Evolutionary conservation across 2,329 filamentous ascomycete genomes (phyloP), one percentile per base, ranked within the genome.

Genomic region (Chaetomium globosum): DNA sequence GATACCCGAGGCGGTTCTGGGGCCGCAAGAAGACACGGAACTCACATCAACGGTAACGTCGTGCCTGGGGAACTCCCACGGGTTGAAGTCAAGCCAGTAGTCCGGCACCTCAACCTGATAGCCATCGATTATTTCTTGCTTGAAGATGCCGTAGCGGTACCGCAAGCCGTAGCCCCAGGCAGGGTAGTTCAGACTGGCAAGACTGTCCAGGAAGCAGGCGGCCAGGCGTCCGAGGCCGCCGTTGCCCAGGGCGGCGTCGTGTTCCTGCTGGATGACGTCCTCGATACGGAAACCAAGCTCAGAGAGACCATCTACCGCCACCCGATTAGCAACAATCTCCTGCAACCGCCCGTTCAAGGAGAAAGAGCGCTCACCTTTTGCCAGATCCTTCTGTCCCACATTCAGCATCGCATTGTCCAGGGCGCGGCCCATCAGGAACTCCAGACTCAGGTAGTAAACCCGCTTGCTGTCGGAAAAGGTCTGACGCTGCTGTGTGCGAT

Each of bases 351-450:
- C 39, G 16, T 43, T n/a, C 30, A 8, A 4, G 26, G 12, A 49
- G 28, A 33, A 49, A 36, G 19, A 9, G 23, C 57, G 71, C 85
- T 71, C 78, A 95, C 93, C 85, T 79, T 87, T 89, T 60, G 95
- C 94, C 66, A 89, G 81, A 72, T 93, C 87, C 80, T 98, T 99
- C 77, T 92, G 83, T 28, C 91, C 91, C 63, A 97, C 87, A 77
- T 99, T 99, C 70, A 99, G 85, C 92, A 99, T 97, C 69, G 95
- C 94, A 86, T 99, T 99, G 82, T 99, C 95, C 69, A 99, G 81
- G 55, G 95, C 91, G 75, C 95, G 86, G 51, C 95, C 95, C 95
- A 99, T 99, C 74, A 99, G 81, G 74, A 99, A 99, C 79, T 99
- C 95, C 65, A 99, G 87, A 71, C 93, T 97, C 67, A 99, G 86